phyloP scores from a whole-genome alignment of 495 filamentous ascomycete species.

The Chaetomidium leptoderma region DNA sequence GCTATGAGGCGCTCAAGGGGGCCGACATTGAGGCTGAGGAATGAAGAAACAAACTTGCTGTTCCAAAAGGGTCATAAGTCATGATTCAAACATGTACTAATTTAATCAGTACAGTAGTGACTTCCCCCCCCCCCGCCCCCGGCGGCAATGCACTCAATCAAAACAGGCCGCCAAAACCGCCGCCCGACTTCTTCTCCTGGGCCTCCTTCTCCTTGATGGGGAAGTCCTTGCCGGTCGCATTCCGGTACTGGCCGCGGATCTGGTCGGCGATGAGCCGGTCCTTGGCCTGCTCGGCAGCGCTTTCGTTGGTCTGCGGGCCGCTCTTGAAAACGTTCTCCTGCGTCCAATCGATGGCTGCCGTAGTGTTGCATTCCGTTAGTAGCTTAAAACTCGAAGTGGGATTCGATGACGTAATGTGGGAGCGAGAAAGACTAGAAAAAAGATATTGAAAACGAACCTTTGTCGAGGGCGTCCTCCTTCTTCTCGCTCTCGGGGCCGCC shows the following conservation, averaged over 20 bases:
- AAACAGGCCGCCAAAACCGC: background rate
- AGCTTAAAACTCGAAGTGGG: background rate
- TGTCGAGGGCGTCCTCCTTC: constrained; percentile 64
- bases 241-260: constrained; percentile 61
- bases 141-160: no score
- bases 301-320: constrained; percentile 66
- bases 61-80: no score
- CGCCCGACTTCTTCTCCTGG: constrained; percentile 3
- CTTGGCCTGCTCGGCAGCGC: constrained; percentile 67
- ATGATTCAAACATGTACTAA: no score
- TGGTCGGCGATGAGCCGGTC: constrained; percentile 63
- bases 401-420: background rate
- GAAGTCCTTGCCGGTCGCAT: constrained; percentile 55
- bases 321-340: constrained; percentile 63
- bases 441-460: constrained; percentile 43
- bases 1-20: constrained; percentile 6
- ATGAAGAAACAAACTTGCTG: background rate
- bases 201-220: constrained; percentile 59
- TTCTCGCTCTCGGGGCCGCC: constrained; percentile 64
- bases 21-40: background rate
- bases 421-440: background rate
- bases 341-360: constrained; percentile 64
- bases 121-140: no score
- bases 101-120: background rate
- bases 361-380: no score